Percentiles rank a stretch among this genome's conserved stretches.
Evolutionary conservation across 2,329 filamentous ascomycete species (phyloP).

Genomic region (Colletotrichum sojae): DNA sequence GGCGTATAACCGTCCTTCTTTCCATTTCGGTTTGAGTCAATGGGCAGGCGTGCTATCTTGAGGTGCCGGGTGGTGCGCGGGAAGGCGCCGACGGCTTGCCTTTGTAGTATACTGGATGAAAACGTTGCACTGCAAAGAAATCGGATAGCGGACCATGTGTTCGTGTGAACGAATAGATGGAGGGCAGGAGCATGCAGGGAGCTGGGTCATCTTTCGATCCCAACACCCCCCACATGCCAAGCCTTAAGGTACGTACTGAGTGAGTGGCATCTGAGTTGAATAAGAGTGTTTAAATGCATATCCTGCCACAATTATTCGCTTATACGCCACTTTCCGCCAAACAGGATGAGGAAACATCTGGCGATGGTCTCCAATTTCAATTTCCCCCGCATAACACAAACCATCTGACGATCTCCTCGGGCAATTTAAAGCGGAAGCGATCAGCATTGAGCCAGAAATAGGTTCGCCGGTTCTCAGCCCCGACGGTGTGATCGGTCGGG

Average conservation of each 20-base stretch:
- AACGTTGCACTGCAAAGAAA: background rate
- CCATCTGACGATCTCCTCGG: slow-evolving; percentile 15
- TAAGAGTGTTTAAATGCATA: background rate
- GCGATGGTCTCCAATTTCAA: slow-evolving; percentile 25
- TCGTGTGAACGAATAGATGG: background rate
- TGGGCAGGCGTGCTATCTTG: background rate
- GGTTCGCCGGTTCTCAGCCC: slow-evolving; percentile 24
- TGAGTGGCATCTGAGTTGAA: too few relatives aligned
- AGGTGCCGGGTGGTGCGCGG: background rate
- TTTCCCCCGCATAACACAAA: slow-evolving; percentile 21
- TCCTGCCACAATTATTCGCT: background rate
- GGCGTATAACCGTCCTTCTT: background rate
- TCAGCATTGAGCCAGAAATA: slow-evolving; percentile 39
- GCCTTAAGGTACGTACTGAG: background rate
- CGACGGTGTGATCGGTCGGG: slow-evolving; percentile 24
- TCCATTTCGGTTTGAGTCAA: background rate
- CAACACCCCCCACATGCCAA: background rate
- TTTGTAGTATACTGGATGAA: background rate
- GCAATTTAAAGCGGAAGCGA: slow-evolving; percentile 36
- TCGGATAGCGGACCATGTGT: background rate
- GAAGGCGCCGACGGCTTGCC: background rate
- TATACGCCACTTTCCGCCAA: background rate
- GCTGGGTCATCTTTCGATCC: background rate
- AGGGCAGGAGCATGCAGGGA: background rate
- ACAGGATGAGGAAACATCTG: slow-evolving; percentile 16